Evolutionary conservation across 192 early-diverging fungal species (phyloP), one percentile per base, ranked within the genome.

Genomic region (Entomortierella lignicola): DNA sequence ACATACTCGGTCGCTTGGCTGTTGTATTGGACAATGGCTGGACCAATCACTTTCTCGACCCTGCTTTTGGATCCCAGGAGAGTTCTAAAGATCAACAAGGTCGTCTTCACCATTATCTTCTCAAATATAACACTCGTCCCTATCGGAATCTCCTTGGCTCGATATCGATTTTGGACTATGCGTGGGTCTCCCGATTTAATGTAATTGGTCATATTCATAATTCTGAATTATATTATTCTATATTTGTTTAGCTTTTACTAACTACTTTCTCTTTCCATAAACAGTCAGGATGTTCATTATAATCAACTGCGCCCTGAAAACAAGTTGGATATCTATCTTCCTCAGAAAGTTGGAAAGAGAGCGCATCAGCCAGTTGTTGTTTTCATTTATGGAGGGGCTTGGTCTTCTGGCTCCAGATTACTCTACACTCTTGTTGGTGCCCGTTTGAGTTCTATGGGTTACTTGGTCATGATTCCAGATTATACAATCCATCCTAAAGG

Each of bases 321-420:
- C 56, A 79, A 58, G 25, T 54, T 83, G 32, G 82, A 83, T 41
- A 55, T 83, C 10, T 83, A 83, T 57, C 66, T 74, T 27, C 82
- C 82, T 0, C 32, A 25, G 27, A 31, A 55, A 7, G 15, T 26
- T 18, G 30, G 53, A 3, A 26, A 26, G 48, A 48, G 26, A 15
- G 15, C 5, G 23, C 34, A 55, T 12, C 51, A 65, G 37, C 88
- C 88, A 12, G 83, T 87, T 11, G 63, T 89, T 55, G 71, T 89
- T 0, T 89, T 89, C 56, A 77, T 89, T 55, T 82, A 89, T 60
- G 88, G 88, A 48, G 86, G 88, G 3, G 70, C 83, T 15, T 89
- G 88, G 88, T 71, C 82, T 7, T 81, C 83, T 25, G 88, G 88
- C 11, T 66, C 69, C 21, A 87, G 84, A 63, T 63, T 62, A 20